A percentile compares a stretch with the other conserved stretches of the same genome.
These are phyloP conservation scores for Pseudevernia furfuracea DNA, from an alignment of 495 filamentous ascomycete genomes.

Conservation along the genomic window DNA sequence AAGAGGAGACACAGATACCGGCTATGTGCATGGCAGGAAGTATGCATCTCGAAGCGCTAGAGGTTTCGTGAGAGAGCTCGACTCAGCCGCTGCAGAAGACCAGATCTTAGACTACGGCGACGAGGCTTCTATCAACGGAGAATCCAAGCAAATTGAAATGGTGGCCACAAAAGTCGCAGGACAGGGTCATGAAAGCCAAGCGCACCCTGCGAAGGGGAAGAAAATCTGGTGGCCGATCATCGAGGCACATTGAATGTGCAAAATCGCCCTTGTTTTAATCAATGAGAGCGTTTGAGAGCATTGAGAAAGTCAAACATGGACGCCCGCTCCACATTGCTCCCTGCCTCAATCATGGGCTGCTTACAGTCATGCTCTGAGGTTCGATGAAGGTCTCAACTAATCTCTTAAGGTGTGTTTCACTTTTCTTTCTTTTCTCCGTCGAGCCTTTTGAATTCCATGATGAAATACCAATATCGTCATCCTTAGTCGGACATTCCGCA, in stretches of 20 bases:
- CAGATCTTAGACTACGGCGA: constrained; percentile 24
- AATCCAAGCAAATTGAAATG: not conserved
- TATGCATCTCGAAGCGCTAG: constrained; percentile 15
- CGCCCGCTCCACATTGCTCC: too few relatives aligned
- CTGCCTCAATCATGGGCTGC: not conserved
- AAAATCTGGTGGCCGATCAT: constrained; percentile 26
- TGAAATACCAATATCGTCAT: constrained; percentile 33
- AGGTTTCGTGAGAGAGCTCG: constrained; percentile 23
- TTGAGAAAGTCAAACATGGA: too few relatives aligned
- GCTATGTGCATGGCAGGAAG: not conserved
- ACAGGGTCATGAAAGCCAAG: not conserved
- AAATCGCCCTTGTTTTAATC: not conserved
- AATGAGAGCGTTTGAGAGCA: not conserved
- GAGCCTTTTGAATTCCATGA: constrained; percentile 18
- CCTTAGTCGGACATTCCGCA: constrained; percentile 31
- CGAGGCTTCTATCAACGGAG: constrained; percentile 3
- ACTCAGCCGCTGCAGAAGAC: constrained; percentile 11
- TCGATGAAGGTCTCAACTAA: too few relatives aligned
- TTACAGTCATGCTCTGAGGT: not conserved
- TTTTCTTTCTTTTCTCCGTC: not conserved
- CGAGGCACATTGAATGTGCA: not conserved
- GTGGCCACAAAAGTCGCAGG: not conserved
- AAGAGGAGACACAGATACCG: not conserved
- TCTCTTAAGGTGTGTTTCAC: not conserved
- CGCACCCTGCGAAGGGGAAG: constrained; percentile 5